These are phyloP conservation scores for Colletotrichum endophyticum DNA, from an alignment of 2,329 filamentous ascomycete genomes.

Conservation along the genomic window DNA sequence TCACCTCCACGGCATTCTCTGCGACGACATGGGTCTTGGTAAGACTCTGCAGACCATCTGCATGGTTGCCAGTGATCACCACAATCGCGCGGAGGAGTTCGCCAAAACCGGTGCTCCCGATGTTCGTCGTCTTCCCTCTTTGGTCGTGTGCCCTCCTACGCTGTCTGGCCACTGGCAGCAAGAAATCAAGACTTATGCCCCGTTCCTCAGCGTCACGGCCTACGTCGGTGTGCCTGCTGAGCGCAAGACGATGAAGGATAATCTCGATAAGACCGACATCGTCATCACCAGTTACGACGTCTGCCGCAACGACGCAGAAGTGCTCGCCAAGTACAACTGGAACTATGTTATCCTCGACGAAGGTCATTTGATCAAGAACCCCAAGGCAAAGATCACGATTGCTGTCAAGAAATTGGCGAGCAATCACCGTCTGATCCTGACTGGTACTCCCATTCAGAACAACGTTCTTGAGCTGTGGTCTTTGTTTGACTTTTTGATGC, in stretches of 20 bases:
- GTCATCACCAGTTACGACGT: constrained; percentile 99
- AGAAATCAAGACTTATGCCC: constrained; percentile 93
- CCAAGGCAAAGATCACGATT: constrained; percentile 92
- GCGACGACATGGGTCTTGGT: constrained; percentile 98
- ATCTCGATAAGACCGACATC: constrained; percentile 81
- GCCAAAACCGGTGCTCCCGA: constrained; percentile 81
- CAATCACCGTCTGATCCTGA: constrained; percentile 95
- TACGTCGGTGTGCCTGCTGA: constrained; percentile 91
- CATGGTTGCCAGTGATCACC: constrained; percentile 97
- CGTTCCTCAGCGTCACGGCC: constrained; percentile 86
- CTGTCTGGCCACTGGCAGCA: constrained; percentile 99
- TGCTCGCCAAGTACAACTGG: constrained; percentile 84
- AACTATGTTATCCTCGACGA: constrained; percentile 98
- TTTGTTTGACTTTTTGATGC: constrained; percentile 98
- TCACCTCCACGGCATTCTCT: constrained; percentile 96
- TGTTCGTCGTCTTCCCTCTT: constrained; percentile 79
- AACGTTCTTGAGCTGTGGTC: constrained; percentile 98
- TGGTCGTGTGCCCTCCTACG: constrained; percentile 96
- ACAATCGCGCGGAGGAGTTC: constrained; percentile 89
- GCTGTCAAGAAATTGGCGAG: constrained; percentile 89
- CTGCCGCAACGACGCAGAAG: constrained; percentile 91
- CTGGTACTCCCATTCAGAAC: constrained; percentile 96
- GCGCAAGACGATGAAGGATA: constrained; percentile 71
- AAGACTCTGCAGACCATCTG: constrained; percentile 98
- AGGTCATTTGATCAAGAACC: constrained; percentile 98